phyloP scores from a whole-genome alignment of 2,329 filamentous ascomycete species.

The Arthrobotrys pseudoclavata region DNA sequence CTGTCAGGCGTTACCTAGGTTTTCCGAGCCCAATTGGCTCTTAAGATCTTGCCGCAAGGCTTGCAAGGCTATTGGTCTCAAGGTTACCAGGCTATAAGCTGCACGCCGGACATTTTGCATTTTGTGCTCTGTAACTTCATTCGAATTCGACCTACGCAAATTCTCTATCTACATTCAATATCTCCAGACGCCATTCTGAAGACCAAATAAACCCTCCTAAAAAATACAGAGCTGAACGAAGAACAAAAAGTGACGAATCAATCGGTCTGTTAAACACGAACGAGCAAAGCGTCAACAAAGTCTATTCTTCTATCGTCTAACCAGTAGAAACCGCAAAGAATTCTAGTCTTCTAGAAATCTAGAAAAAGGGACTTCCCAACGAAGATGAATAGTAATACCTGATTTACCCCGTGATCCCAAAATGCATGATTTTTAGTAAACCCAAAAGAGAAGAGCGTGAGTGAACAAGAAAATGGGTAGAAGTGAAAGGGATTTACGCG shows the following conservation, averaged over 20 bases:
- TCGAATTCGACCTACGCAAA: neutral
- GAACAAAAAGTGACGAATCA: neutral
- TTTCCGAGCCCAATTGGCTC: too few species aligned
- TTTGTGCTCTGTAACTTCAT: neutral
- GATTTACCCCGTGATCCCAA: slow-evolving; percentile 4
- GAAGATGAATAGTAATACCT: neutral
- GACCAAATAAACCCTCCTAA: neutral
- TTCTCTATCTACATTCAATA: slow-evolving; percentile 21
- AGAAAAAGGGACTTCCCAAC: neutral
- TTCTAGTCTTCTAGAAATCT: slow-evolving; percentile 10
- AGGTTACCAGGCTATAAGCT: too few species aligned
- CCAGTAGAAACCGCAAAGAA: neutral
- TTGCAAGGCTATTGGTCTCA: too few species aligned
- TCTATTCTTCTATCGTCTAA: slow-evolving; percentile 20
- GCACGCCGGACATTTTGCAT: neutral
- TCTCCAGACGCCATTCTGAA: slow-evolving; percentile 23
- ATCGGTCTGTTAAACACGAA: neutral
- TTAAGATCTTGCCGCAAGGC: too few species aligned
- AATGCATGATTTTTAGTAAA: slow-evolving; percentile 26
- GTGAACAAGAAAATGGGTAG: neutral
- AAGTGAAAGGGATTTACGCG: neutral
- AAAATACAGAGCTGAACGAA: slow-evolving; percentile 9
- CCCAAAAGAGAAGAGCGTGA: neutral
- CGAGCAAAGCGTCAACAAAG: neutral
- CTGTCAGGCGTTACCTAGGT: too few species aligned